Evolutionary conservation across 306 rosid genomes (phyloP).

Genomic region (Inga oerstediana): DNA sequence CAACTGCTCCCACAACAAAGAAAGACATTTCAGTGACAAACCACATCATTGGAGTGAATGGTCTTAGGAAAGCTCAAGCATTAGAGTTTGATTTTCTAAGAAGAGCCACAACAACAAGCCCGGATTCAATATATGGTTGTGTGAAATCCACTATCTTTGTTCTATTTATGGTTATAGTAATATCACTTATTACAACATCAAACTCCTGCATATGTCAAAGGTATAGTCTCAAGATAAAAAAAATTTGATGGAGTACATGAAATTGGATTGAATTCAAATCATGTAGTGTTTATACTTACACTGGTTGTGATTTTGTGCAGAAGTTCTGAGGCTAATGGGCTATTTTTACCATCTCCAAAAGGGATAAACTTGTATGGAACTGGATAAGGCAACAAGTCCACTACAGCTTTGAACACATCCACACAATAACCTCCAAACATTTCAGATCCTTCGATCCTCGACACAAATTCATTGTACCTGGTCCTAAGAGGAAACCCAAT

Average conservation of each 20-base stretch:
- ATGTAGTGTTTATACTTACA: constrained; percentile 45
- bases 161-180: constrained; percentile 69
- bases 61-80: constrained; percentile 83
- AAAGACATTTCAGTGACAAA: constrained; percentile 59
- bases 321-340: constrained; percentile 55
- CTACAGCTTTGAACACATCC: constrained; percentile 78
- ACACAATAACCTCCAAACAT: constrained; percentile 66
- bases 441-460: constrained; percentile 49
- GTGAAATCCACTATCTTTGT: constrained; percentile 82
- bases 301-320: constrained; percentile 55
- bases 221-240: not conserved
- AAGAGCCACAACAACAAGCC: constrained; percentile 74
- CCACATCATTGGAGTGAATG: constrained; percentile 77
- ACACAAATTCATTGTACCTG: constrained; percentile 56
- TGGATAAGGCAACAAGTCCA: constrained; percentile 65
- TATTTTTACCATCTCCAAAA: constrained; percentile 67
- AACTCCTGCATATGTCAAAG: constrained; percentile 41
- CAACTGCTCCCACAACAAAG: constrained; percentile 64
- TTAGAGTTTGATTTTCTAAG: constrained; percentile 53
- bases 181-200: constrained; percentile 78
- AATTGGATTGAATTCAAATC: not conserved
- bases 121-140: constrained; percentile 78
- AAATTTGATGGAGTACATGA: constrained; percentile 3
- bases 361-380: constrained; percentile 54
- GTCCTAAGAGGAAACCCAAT: constrained; percentile 66